Conservation (phyloP, 495 filamentous ascomycete species). For the Penicillium steckii region DNA sequence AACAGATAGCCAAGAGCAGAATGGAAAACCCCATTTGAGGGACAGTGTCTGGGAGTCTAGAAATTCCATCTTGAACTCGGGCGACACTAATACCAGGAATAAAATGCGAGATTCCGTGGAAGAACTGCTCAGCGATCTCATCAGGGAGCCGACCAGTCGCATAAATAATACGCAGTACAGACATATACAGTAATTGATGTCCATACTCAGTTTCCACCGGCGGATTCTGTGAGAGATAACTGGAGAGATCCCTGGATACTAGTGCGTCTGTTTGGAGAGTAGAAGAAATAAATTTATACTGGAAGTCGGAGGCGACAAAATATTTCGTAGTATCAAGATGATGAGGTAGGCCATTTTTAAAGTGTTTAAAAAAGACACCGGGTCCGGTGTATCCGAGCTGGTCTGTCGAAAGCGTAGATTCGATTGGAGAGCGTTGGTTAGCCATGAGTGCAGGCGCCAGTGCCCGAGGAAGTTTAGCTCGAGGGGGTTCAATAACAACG, state of each 20-base stretch:
- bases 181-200: background rate
- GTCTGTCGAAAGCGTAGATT: background rate
- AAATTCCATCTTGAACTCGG: background rate
- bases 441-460: background rate
- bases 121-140: constrained; percentile 4
- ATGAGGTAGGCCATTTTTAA: background rate
- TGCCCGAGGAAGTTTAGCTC: background rate
- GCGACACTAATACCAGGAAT: background rate
- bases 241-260: background rate
- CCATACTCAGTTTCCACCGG: background rate
- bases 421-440: background rate
- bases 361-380: background rate
- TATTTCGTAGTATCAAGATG: background rate
- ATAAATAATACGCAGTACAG: background rate
- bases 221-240: background rate
- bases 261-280: background rate
- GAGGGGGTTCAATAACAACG: background rate
- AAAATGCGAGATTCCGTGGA: background rate
- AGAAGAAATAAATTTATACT: background rate
- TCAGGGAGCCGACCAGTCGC: background rate
- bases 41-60: background rate
- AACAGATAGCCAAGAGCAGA: constrained; percentile 2
- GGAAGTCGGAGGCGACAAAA: background rate
- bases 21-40: background rate
- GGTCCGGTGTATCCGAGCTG: background rate